phyloP scores from a whole-genome alignment of 1,284 basidiomycete genomes.

The Melampsora larici-populina region DNA sequence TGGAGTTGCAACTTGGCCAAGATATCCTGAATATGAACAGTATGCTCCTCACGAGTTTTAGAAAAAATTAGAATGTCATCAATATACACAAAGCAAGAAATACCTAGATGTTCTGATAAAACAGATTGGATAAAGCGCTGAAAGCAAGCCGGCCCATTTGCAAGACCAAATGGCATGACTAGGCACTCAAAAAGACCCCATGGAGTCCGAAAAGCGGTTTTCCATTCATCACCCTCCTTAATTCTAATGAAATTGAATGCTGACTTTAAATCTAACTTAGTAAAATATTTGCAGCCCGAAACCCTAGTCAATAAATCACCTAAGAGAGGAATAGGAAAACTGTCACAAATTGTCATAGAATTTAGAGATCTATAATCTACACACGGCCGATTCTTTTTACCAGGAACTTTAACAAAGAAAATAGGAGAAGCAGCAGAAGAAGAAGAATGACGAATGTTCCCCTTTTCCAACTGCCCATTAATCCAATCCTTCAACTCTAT shows the following conservation, averaged over 20 bases:
- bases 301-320: constrained; percentile 12
- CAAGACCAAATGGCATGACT: constrained; percentile 57
- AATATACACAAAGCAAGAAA: constrained; percentile 49
- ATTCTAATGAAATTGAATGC: constrained; percentile 54
- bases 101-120: constrained; percentile 50
- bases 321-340: constrained; percentile 12
- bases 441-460: constrained; percentile 15
- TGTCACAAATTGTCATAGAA: constrained; percentile 14
- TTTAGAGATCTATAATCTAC: constrained; percentile 19
- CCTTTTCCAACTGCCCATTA: not conserved
- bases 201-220: constrained; percentile 55
- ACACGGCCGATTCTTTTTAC: constrained; percentile 9
- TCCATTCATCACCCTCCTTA: constrained; percentile 53
- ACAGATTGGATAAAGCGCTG: constrained; percentile 47
- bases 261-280: constrained; percentile 51
- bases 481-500: not conserved
- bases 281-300: not conserved
- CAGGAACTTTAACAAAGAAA: not conserved
- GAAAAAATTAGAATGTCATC: constrained; percentile 56
- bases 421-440: constrained; percentile 6
- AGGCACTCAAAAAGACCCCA: constrained; percentile 55
- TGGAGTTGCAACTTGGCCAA: not conserved
- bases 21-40: not conserved
- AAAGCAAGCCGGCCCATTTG: constrained; percentile 55
- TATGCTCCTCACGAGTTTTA: constrained; percentile 49